A percentile compares a stretch with the other conserved stretches of the same genome.
These are phyloP conservation scores for Linaria vulgaris DNA, from an alignment of 257 asterid genomes.

Conservation along the genomic window DNA sequence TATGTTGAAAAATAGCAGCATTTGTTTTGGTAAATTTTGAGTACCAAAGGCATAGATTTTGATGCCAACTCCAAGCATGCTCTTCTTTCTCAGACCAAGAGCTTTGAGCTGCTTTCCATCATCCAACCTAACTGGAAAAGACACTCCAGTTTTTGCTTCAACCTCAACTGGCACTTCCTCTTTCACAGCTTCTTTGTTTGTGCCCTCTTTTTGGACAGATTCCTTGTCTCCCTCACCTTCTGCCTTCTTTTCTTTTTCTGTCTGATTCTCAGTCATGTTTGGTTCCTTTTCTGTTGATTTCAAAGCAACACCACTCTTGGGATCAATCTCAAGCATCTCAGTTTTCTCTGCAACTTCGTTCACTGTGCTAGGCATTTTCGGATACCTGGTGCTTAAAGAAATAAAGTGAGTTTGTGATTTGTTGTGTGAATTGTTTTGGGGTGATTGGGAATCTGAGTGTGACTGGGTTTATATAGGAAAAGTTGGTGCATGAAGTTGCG, in stretches of 20 bases:
- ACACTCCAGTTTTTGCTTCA: conserved; percentile 60
- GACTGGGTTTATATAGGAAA: conserved; percentile 34
- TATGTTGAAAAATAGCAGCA: not conserved
- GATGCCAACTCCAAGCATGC: conserved; percentile 71
- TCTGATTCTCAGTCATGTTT: conserved; percentile 3
- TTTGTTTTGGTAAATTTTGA: conserved; percentile 12
- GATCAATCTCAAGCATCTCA: conserved; percentile 45
- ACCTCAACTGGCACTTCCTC: conserved; percentile 52
- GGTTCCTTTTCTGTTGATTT: conserved; percentile 29
- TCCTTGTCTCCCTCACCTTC: conserved; percentile 21
- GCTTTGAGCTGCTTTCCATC: conserved; percentile 58
- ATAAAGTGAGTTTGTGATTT: conserved; percentile 1
- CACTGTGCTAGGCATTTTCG: conserved; percentile 52
- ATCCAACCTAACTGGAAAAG: conserved; percentile 55
- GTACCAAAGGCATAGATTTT: conserved; percentile 68
- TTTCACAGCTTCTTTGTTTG: conserved; percentile 25
- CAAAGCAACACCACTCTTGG: conserved; percentile 37
- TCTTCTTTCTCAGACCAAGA: conserved; percentile 74
- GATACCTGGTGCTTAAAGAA: not conserved
- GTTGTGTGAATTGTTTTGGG: conserved; percentile 24
- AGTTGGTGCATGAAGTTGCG: not conserved
- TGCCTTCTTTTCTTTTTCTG: conserved; percentile 37
- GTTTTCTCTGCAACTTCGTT: conserved; percentile 39
- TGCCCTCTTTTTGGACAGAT: conserved; percentile 30
- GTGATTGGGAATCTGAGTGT: conserved; percentile 19